Conservation (phyloP, 257 asterid species). For the Lycium ferocissimum region DNA sequence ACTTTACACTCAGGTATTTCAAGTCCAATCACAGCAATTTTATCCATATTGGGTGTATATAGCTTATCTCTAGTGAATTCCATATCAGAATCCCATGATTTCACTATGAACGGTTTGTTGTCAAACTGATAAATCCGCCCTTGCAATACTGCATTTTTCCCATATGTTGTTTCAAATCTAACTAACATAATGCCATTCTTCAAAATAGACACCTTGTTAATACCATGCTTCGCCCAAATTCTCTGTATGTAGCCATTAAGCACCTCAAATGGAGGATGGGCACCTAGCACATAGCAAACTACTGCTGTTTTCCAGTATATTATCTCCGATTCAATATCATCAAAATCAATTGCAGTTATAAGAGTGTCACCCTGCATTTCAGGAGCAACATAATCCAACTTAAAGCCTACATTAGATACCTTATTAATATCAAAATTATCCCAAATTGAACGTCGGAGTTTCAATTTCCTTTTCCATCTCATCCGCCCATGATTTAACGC, state of each 20-base stretch:
- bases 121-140: background rate
- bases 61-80: no score
- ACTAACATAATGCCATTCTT: background rate
- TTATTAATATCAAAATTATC: no score
- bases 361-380: background rate
- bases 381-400: background rate
- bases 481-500: no score
- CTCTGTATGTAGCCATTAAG: background rate
- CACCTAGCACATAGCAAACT: background rate
- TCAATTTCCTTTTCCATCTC: no score
- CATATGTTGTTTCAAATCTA: background rate
- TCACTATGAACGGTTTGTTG: no score
- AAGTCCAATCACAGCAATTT: no score
- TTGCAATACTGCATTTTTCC: background rate
- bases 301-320: background rate
- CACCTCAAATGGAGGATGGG: background rate
- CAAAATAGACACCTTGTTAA: background rate
- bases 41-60: no score
- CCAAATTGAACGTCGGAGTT: no score
- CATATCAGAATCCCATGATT: no score
- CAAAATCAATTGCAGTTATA: background rate
- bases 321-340: background rate
- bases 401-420: background rate
- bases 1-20: no score
- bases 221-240: background rate